phyloP scores from a whole-genome alignment of 192 early-diverging fungal genomes.

The Hyaloraphidium curvatum region DNA sequence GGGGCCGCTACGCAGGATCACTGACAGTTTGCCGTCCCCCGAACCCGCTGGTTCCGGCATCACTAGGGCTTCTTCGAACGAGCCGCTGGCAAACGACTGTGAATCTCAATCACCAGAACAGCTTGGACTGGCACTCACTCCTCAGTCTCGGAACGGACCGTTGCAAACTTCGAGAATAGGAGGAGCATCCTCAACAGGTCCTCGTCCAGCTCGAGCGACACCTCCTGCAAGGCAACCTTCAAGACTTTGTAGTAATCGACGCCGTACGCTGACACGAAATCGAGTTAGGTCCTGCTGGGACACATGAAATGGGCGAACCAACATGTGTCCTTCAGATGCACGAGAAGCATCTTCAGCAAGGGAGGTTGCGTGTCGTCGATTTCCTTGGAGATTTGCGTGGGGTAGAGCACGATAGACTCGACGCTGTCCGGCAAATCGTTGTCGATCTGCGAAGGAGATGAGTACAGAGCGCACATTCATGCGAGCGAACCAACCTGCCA shows the following conservation, averaged over 20 bases:
- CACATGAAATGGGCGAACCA: not conserved
- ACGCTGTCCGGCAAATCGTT: conserved; percentile 78
- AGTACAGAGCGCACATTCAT: conserved; percentile 5
- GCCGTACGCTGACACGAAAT: conserved; percentile 47
- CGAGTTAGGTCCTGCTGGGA: not conserved
- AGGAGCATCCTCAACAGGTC: conserved; percentile 70
- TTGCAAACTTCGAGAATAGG: conserved; percentile 67
- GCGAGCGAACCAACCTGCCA: conserved; percentile 29
- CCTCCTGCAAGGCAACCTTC: conserved; percentile 74
- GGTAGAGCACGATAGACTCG: conserved; percentile 87
- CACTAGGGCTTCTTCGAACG: too few species aligned
- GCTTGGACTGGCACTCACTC: too few species aligned
- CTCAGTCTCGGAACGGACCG: not conserved
- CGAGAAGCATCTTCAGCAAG: not conserved
- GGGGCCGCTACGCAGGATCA: too few species aligned
- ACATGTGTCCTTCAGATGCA: not conserved
- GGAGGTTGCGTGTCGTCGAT: conserved; percentile 26
- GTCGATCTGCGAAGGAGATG: conserved; percentile 51
- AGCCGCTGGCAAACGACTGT: too few species aligned
- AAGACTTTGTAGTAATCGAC: conserved; percentile 92
- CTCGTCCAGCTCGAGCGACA: conserved; percentile 87
- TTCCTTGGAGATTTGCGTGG: conserved; percentile 64
- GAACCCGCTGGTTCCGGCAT: too few species aligned
- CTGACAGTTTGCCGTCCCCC: not conserved
- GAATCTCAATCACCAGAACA: too few species aligned